Percentiles rank a stretch among this genome's conserved stretches.
These are phyloP conservation scores for Mortierella sp. DNA, from an alignment of 371 early-diverging fungal genomes.

Conservation along the genomic window DNA sequence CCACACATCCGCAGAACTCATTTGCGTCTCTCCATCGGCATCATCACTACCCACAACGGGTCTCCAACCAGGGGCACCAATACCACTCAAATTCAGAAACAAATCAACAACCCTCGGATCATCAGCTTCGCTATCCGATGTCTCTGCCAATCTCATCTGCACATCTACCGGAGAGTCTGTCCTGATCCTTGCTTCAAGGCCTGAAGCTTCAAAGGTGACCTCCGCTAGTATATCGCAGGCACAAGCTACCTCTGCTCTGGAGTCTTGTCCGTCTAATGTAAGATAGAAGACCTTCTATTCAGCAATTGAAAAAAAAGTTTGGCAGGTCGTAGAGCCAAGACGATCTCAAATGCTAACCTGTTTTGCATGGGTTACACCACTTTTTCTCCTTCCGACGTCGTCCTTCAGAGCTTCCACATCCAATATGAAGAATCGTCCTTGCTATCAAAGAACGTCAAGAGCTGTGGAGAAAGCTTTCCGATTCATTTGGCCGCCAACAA, in stretches of 20 bases:
- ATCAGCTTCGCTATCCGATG: neutral
- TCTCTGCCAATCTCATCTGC: conserved; percentile 37
- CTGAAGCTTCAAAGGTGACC: neutral
- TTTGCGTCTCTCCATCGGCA: conserved; percentile 12
- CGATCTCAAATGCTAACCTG: neutral
- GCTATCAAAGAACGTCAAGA: neutral
- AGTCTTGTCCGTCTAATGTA: conserved; percentile 37
- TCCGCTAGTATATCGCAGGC: conserved; percentile 9
- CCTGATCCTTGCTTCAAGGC: conserved; percentile 11
- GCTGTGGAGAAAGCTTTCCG: conserved; percentile 13
- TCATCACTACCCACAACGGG: neutral
- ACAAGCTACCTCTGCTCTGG: conserved; percentile 15
- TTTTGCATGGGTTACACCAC: neutral
- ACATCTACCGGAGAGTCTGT: neutral
- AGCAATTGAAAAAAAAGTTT: neutral
- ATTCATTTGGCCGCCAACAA: neutral
- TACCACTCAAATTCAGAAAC: conserved; percentile 15
- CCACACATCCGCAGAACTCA: conserved; percentile 10
- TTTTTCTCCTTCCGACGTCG: neutral
- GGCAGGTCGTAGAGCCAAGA: too few relatives aligned
- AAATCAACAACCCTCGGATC: neutral
- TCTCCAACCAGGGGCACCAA: conserved; percentile 12
- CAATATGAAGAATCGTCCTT: conserved; percentile 12
- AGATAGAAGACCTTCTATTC: neutral
- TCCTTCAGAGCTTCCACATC: conserved; percentile 21